Percentiles rank a stretch among this genome's conserved stretches.
Evolutionary conservation across 257 asterid species (phyloP).

Genomic region (Solanum sitiens): DNA sequence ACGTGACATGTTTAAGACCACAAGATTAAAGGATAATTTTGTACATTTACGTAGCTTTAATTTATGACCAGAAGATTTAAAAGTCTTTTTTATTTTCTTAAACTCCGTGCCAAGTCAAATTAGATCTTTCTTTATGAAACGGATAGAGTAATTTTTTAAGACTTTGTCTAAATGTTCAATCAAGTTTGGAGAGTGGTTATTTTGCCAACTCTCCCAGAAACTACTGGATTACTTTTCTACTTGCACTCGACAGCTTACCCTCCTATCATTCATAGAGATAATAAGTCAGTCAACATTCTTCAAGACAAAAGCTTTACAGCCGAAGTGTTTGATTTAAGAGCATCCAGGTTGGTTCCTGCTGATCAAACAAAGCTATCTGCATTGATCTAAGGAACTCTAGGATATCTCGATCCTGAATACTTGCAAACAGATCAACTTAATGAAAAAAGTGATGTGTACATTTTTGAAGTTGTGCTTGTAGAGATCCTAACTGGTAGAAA

Average conservation of each 20-base stretch:
- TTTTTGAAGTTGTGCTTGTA: constrained; percentile 25
- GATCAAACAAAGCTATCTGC: constrained; percentile 10
- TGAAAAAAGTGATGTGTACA: constrained; percentile 29
- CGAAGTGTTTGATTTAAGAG: constrained; percentile 22
- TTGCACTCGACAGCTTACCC: constrained; percentile 19
- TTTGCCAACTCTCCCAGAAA: too few species aligned
- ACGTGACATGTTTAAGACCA: too few species aligned
- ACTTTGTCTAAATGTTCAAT: too few species aligned
- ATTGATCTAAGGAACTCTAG: constrained; percentile 23
- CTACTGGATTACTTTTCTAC: constrained; percentile 13
- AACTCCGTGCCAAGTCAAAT: too few species aligned
- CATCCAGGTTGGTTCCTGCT: constrained; percentile 13
- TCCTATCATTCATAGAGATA: constrained; percentile 34
- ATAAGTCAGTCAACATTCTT: constrained; percentile 23
- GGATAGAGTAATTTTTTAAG: too few species aligned
- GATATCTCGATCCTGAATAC: constrained; percentile 33
- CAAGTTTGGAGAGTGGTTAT: too few species aligned
- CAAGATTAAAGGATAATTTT: too few species aligned
- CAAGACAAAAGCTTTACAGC: constrained; percentile 15
- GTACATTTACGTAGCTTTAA: too few species aligned
- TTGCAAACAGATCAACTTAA: constrained; percentile 12
- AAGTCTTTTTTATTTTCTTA: too few species aligned
- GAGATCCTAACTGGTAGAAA: constrained; percentile 19
- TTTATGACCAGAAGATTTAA: too few species aligned
- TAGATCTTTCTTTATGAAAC: too few species aligned